Conservation (phyloP, 345 rosid species). For the Rubroshorea leprosula region DNA sequence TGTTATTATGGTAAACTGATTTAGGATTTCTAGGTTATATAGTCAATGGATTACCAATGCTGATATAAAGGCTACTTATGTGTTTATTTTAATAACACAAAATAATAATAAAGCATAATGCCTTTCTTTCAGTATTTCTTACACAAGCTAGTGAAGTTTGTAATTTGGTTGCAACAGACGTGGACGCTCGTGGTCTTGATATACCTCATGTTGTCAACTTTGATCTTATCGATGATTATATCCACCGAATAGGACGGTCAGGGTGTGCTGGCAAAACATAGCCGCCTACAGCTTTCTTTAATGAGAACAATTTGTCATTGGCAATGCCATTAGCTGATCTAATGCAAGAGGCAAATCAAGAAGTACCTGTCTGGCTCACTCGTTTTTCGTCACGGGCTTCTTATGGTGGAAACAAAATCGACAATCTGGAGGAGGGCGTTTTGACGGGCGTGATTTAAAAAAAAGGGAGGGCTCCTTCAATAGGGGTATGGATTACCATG, state of each 20-base stretch:
- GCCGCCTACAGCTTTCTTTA: slow-evolving; percentile 91
- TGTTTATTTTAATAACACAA: too few species aligned
- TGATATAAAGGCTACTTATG: too few species aligned
- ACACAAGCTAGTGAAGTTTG: too few species aligned
- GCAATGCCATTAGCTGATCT: slow-evolving; percentile 68
- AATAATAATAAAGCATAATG: too few species aligned
- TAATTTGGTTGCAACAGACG: slow-evolving; percentile 94
- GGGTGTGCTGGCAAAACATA: slow-evolving; percentile 95
- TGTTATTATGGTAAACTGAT: too few species aligned
- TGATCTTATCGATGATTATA: slow-evolving; percentile 93
- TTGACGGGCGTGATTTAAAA: slow-evolving; percentile 88
- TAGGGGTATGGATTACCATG: slow-evolving; percentile 60
- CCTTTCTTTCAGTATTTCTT: too few species aligned
- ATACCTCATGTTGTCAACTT: slow-evolving; percentile 98
- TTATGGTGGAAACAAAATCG: slow-evolving; percentile 48
- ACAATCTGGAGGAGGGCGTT: slow-evolving; percentile 80
- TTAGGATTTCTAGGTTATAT: too few species aligned
- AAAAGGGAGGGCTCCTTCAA: slow-evolving; percentile 52
- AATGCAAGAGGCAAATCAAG: slow-evolving; percentile 95
- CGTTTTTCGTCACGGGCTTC: slow-evolving; percentile 75
- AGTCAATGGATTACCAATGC: too few species aligned
- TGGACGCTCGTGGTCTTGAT: slow-evolving; percentile 93
- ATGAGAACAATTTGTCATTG: slow-evolving; percentile 63
- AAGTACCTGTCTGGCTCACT: slow-evolving; percentile 89
- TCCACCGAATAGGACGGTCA: slow-evolving; percentile 94